Evolutionary conservation across 495 filamentous ascomycete species (phyloP).

Genomic region (Penicillium ochrochloron): DNA sequence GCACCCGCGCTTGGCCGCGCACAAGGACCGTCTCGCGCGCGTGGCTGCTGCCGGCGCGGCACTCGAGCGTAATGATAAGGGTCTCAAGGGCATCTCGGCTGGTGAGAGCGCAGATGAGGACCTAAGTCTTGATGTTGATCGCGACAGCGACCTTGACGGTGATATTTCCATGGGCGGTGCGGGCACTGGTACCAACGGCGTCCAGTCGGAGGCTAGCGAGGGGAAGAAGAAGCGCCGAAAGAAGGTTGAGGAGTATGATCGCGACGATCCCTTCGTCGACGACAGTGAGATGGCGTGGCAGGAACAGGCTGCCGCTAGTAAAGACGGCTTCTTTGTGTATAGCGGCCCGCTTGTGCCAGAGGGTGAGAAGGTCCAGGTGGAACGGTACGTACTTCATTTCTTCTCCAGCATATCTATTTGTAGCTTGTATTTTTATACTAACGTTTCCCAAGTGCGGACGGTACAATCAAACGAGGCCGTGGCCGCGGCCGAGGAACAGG

Average conservation of each 20-base stretch:
- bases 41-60: constrained; percentile 85
- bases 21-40: constrained; percentile 76
- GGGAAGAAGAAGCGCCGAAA: constrained; percentile 70
- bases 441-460: constrained; percentile 66
- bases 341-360: constrained; percentile 83
- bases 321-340: constrained; percentile 91
- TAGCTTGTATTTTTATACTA: not conserved
- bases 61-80: constrained; percentile 67
- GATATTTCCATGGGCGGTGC: constrained; percentile 77
- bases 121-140: constrained; percentile 48
- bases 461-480: constrained; percentile 76
- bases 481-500: constrained; percentile 68
- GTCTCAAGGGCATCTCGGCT: constrained; percentile 55
- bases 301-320: constrained; percentile 89
- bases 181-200: constrained; percentile 49
- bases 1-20: constrained; percentile 87
- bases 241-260: constrained; percentile 95
- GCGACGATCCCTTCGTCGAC: constrained; percentile 96
- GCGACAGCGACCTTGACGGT: constrained; percentile 65
- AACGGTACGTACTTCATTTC: constrained; percentile 56
- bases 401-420: not conserved
- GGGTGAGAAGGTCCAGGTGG: constrained; percentile 84
- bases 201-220: constrained; percentile 53
- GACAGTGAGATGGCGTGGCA: constrained; percentile 96
- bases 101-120: constrained; percentile 69